Evolutionary conservation across 1,284 basidiomycete species (phyloP).

Genomic region (Anthracocystis panici-leucophaei): DNA sequence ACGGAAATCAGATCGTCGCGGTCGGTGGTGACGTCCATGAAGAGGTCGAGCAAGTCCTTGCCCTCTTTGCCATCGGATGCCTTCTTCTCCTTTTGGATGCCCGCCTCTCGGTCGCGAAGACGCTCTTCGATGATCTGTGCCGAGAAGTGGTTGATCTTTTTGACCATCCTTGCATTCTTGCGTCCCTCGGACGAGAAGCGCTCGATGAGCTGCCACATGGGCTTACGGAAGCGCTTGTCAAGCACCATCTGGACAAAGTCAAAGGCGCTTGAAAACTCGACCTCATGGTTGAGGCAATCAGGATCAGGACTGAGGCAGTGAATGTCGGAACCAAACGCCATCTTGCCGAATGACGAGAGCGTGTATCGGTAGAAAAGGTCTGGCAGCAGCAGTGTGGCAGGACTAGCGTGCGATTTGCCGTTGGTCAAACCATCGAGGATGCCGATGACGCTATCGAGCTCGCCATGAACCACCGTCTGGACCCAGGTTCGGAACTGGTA

Average conservation of each 20-base stretch:
- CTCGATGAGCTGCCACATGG: slow-evolving; percentile 43
- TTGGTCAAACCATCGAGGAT: slow-evolving; percentile 41
- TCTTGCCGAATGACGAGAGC: slow-evolving; percentile 55
- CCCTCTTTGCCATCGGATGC: slow-evolving; percentile 48
- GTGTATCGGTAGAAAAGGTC: slow-evolving; percentile 63
- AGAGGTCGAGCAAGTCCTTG: slow-evolving; percentile 61
- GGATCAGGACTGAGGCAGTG: slow-evolving; percentile 44
- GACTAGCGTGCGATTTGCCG: slow-evolving; percentile 13
- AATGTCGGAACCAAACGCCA: slow-evolving; percentile 53
- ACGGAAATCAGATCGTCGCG: slow-evolving; percentile 57
- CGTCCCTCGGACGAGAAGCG: slow-evolving; percentile 42
- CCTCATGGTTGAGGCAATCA: slow-evolving; percentile 27
- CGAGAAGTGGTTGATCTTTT: slow-evolving; percentile 62
- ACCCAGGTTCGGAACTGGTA: slow-evolving; percentile 61
- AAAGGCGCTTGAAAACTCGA: slow-evolving; percentile 47
- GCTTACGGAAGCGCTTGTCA: slow-evolving; percentile 46
- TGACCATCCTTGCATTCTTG: slow-evolving; percentile 42
- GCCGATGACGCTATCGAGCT: slow-evolving; percentile 48
- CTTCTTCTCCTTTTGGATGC: slow-evolving; percentile 37
- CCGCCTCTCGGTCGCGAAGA: slow-evolving; percentile 32
- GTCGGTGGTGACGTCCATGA: slow-evolving; percentile 56
- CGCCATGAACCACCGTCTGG: slow-evolving; percentile 54
- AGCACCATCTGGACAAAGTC: slow-evolving; percentile 57
- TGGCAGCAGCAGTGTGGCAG: slow-evolving; percentile 38
- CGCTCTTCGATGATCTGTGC: slow-evolving; percentile 60